These are phyloP conservation scores for Cicer bijugum DNA, from an alignment of 306 rosid species.

Conservation along the genomic window DNA sequence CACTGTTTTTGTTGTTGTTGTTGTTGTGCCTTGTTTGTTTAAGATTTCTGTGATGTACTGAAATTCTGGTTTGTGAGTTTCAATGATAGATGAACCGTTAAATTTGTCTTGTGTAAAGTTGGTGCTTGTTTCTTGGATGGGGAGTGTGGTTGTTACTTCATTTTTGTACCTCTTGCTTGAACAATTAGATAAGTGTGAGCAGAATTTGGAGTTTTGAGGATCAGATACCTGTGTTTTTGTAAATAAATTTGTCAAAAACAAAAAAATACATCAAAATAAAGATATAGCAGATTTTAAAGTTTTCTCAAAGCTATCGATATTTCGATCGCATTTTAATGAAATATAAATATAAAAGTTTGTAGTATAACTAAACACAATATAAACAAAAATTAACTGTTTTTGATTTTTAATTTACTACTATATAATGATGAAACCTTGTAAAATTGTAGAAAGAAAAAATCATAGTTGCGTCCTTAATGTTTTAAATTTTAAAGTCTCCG, in stretches of 20 bases:
- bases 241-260: neutral
- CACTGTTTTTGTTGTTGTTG: conserved; percentile 12
- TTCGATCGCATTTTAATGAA: too few relatives aligned
- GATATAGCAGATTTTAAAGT: too few relatives aligned
- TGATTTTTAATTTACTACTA: too few relatives aligned
- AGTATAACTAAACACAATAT: too few relatives aligned
- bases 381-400: too few relatives aligned
- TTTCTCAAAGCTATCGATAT: too few relatives aligned
- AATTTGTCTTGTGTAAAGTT: conserved; percentile 39
- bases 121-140: conserved; percentile 43
- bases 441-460: too few relatives aligned
- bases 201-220: conserved; percentile 54
- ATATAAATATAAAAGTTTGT: too few relatives aligned
- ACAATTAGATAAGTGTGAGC: conserved; percentile 64
- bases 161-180: conserved; percentile 64
- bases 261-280: neutral
- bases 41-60: conserved; percentile 60
- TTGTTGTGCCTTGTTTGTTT: conserved; percentile 48
- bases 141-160: conserved; percentile 52
- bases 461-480: too few relatives aligned
- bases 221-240: conserved; percentile 43
- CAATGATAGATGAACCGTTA: conserved; percentile 39
- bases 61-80: conserved; percentile 44
- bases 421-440: too few relatives aligned
- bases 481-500: too few relatives aligned